These are phyloP conservation scores for Didymella pomorum DNA, from an alignment of 2,329 filamentous ascomycete species.

Conservation along the genomic window DNA sequence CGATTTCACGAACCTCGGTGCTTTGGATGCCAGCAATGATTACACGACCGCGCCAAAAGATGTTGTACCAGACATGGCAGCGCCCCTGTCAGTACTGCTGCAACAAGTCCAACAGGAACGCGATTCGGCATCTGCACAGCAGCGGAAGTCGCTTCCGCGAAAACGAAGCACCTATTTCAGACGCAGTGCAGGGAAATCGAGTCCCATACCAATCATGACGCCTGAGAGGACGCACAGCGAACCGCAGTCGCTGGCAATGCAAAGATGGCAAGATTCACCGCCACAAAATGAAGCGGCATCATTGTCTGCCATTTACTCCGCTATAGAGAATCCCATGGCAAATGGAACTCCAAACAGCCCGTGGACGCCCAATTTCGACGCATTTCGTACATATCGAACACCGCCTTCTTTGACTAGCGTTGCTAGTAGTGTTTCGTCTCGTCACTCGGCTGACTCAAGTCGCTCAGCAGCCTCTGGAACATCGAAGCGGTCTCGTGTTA, in stretches of 20 bases:
- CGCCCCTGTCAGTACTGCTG: slow-evolving; percentile 13
- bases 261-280: slow-evolving; percentile 71
- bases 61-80: slow-evolving; percentile 12
- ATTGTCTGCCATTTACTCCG: slow-evolving; percentile 67
- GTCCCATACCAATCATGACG: slow-evolving; percentile 17
- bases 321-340: slow-evolving; percentile 52
- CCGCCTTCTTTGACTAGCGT: slow-evolving; percentile 56
- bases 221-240: slow-evolving; percentile 8
- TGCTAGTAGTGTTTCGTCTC: slow-evolving; percentile 56
- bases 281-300: slow-evolving; percentile 71
- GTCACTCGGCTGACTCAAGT: slow-evolving; percentile 56
- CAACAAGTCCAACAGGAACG: slow-evolving; percentile 21
- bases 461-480: slow-evolving; percentile 68
- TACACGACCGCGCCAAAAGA: neutral
- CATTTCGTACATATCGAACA: slow-evolving; percentile 46
- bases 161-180: slow-evolving; percentile 20
- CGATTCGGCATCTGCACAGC: slow-evolving; percentile 8
- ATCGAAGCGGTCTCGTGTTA: slow-evolving; percentile 52
- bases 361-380: slow-evolving; percentile 32
- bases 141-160: slow-evolving; percentile 14
- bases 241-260: slow-evolving; percentile 55
- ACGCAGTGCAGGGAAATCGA: slow-evolving; percentile 11
- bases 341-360: slow-evolving; percentile 26
- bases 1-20: slow-evolving; percentile 2
- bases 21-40: neutral